A percentile compares a stretch with the other conserved stretches of the same genome.
phyloP scores from a whole-genome alignment of 306 rosid genomes.

The Argentina anserina region DNA sequence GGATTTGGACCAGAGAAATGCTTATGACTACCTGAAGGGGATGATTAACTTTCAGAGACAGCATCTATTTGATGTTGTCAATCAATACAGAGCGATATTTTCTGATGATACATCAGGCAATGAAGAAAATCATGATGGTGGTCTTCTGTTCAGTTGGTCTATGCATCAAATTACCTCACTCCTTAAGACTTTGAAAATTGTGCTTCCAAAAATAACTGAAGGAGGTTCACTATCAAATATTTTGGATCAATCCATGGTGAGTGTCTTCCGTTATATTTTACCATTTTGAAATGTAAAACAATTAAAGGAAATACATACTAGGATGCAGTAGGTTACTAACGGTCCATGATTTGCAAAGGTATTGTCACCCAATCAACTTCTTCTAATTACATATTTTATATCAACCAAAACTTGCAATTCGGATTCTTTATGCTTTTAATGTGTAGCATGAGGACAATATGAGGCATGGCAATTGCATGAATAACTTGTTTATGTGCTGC shows the following conservation, averaged over 20 bases:
- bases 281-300: not conserved
- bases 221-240: conserved; percentile 92
- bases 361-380: not conserved
- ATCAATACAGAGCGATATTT: conserved; percentile 97
- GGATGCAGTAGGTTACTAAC: not conserved
- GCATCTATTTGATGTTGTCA: conserved; percentile 98
- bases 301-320: not conserved
- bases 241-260: conserved; percentile 98
- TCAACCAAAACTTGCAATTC: not conserved
- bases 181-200: conserved; percentile 69
- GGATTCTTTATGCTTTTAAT: not conserved
- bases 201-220: conserved; percentile 94
- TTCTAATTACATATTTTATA: not conserved
- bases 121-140: conserved; percentile 95
- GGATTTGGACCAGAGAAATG: conserved; percentile 85
- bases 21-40: conserved; percentile 85
- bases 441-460: not conserved
- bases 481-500: conserved; percentile 4
- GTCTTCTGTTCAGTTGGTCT: conserved; percentile 98
- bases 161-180: conserved; percentile 93
- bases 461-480: conserved; percentile 2
- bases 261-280: conserved; percentile 22
- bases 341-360: not conserved
- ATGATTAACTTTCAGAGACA: conserved; percentile 88
- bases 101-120: conserved; percentile 96